Conservation (phyloP, 495 filamentous ascomycete genomes). For the Penicillium angulare region DNA sequence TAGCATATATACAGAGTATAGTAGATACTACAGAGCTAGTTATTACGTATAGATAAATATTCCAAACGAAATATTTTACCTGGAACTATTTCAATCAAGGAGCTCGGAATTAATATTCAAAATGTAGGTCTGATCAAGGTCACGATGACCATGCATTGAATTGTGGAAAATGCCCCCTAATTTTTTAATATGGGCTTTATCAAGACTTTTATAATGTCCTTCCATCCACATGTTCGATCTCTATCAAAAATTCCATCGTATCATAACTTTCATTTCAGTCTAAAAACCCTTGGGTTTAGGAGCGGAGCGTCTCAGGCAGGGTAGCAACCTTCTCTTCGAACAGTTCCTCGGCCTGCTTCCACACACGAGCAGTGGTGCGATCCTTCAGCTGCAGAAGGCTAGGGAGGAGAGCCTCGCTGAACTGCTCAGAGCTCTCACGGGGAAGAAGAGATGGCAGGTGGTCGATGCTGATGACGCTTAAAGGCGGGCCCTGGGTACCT, state of each 20-base stretch:
- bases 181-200: not conserved
- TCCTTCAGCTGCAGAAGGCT: slow-evolving; percentile 76
- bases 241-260: slow-evolving; percentile 22
- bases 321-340: slow-evolving; percentile 82
- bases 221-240: slow-evolving; percentile 4
- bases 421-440: slow-evolving; percentile 83
- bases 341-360: slow-evolving; percentile 78
- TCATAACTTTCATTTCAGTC: slow-evolving; percentile 16
- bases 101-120: too few relatives aligned
- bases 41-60: too few relatives aligned
- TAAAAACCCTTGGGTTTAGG: slow-evolving; percentile 6
- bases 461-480: slow-evolving; percentile 84
- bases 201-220: slow-evolving; percentile 20
- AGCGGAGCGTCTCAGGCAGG: slow-evolving; percentile 48
- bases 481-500: slow-evolving; percentile 51
- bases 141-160: too few relatives aligned
- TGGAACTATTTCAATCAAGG: too few relatives aligned
- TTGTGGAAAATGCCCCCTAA: not conserved
- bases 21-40: too few relatives aligned
- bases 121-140: too few relatives aligned
- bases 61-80: too few relatives aligned
- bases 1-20: too few relatives aligned
- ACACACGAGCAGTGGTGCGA: slow-evolving; percentile 69
- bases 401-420: slow-evolving; percentile 76
- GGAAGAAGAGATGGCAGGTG: slow-evolving; percentile 87